Evolutionary conservation across 2,329 filamentous ascomycete species (phyloP).

Genomic region (Pseudocercospora pini-densiflorae): DNA sequence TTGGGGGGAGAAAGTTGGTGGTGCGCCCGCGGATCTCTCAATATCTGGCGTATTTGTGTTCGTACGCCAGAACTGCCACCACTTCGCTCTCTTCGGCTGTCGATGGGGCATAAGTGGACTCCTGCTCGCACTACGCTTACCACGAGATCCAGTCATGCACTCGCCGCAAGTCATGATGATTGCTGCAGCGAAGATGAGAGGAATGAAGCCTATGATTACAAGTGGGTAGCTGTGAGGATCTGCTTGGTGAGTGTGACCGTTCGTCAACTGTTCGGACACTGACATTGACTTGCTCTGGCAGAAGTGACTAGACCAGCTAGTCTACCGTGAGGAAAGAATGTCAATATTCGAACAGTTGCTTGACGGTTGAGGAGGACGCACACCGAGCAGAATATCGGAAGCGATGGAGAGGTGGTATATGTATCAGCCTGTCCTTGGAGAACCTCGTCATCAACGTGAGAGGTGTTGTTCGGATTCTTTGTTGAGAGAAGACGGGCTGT

Average conservation of each 20-base stretch:
- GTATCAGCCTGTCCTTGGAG: background rate
- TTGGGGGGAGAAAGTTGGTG: background rate
- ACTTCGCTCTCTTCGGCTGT: background rate
- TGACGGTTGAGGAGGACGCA: constrained; percentile 5
- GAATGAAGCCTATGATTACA: constrained; percentile 3
- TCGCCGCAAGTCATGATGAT: constrained; percentile 12
- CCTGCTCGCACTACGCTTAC: constrained; percentile 8
- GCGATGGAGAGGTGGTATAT: background rate
- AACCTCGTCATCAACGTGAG: background rate
- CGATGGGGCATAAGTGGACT: constrained; percentile 3
- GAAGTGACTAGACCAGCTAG: constrained; percentile 7
- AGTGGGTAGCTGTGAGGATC: constrained; percentile 7
- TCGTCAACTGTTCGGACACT: constrained; percentile 6
- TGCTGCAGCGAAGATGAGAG: constrained; percentile 11
- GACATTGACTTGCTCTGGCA: background rate
- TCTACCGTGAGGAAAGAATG: background rate
- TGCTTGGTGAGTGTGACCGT: background rate
- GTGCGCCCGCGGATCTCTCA: constrained; percentile 7
- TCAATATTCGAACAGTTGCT: background rate
- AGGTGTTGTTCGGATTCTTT: background rate
- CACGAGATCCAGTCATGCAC: constrained; percentile 4
- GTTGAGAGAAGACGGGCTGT: background rate
- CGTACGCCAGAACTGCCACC: constrained; percentile 14
- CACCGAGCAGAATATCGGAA: background rate
- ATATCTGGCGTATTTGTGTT: constrained; percentile 3